Base-by-base conservation (phyloP, 116 monocot genomes). In the Dioscorea cayenensis region DNA sequence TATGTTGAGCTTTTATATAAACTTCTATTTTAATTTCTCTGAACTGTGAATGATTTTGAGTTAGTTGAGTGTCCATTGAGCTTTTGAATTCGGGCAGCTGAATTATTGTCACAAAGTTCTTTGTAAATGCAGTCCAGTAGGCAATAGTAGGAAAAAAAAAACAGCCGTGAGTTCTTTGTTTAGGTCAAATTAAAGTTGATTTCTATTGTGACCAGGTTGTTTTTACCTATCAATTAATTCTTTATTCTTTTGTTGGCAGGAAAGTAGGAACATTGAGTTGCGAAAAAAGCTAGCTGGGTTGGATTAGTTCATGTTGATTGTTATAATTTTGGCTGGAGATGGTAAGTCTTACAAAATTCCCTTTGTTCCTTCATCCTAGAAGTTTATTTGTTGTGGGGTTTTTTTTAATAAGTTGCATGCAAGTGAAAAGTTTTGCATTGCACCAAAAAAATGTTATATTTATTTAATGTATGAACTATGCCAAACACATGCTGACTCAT, bases 221-320 rank as follows among this genome's bases (percentile, higher is more conserved):
- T 0, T 8, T 49, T 12, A 3, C 14, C 50, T 51, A 10, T 14
- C 27, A 49, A 14, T 48, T 21, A n/a, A 59, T 20, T 18, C 49
- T 62, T 13, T 67, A 9, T 29, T 38, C 19, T 27, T 49, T 18
- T 19, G 70, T 36, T 64, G 29, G 51, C 78, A 83, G 83, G 83
- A 83, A 78, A 75, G 67, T 29, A 58, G 67, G 25, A 82, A 83
- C 70, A 49, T 75, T 13, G 59, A 51, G 20, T 66, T 83, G 36
- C 69, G 74, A 68, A 50, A 66, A 60, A 83, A 72, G 66, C 12
- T 78, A 49, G 83, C 75, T 36, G 78, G 78, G 28, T 29, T 82
- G 70, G 69, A 77, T 32, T 82, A 35, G 55, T 5, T 55, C 16
- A 55, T 55, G 55, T 55, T 55, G 14, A 55, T 55, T 55, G 16